A percentile compares a stretch with the other conserved stretches of the same genome.
phyloP scores from a whole-genome alignment of 345 rosid genomes.

The Triadica sebifera region DNA sequence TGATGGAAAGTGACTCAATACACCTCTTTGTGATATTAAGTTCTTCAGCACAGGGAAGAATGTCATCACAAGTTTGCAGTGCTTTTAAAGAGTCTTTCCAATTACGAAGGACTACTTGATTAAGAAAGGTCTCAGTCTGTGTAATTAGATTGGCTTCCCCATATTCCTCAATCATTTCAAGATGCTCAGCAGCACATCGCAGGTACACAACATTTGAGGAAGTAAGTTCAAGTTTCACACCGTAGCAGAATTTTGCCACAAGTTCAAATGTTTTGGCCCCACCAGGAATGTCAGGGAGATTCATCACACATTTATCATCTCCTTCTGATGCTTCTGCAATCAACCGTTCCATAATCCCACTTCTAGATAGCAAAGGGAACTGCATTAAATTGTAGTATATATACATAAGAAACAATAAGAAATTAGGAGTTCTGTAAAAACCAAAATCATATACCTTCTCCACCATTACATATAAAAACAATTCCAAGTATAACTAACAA shows the following conservation, averaged over 20 bases:
- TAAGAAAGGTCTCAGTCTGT: conserved; percentile 81
- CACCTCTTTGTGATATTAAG: conserved; percentile 73
- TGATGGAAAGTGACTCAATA: conserved; percentile 69
- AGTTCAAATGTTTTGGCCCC: conserved; percentile 93
- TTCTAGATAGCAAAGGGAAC: conserved; percentile 95
- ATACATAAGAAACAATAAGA: conserved; percentile 15
- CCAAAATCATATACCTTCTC: conserved; percentile 2
- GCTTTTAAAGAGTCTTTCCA: conserved; percentile 92
- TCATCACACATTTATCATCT: conserved; percentile 62
- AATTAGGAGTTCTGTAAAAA: background rate
- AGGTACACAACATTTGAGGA: conserved; percentile 81
- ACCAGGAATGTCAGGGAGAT: conserved; percentile 68
- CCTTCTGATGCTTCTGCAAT: conserved; percentile 77
- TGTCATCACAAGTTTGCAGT: conserved; percentile 77
- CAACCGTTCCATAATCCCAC: conserved; percentile 84
- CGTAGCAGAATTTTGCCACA: conserved; percentile 92
- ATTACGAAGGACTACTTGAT: conserved; percentile 74
- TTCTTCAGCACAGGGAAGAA: conserved; percentile 63
- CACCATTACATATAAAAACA: background rate
- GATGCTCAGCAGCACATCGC: conserved; percentile 81
- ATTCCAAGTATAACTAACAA: background rate
- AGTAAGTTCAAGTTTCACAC: conserved; percentile 92
- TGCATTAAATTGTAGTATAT: conserved; percentile 34
- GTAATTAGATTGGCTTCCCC: conserved; percentile 81
- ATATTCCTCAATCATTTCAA: conserved; percentile 90